Percentiles rank a stretch among this genome's conserved stretches.
Conservation (phyloP, 129 eudicot species). For the Flaveria robusta region DNA sequence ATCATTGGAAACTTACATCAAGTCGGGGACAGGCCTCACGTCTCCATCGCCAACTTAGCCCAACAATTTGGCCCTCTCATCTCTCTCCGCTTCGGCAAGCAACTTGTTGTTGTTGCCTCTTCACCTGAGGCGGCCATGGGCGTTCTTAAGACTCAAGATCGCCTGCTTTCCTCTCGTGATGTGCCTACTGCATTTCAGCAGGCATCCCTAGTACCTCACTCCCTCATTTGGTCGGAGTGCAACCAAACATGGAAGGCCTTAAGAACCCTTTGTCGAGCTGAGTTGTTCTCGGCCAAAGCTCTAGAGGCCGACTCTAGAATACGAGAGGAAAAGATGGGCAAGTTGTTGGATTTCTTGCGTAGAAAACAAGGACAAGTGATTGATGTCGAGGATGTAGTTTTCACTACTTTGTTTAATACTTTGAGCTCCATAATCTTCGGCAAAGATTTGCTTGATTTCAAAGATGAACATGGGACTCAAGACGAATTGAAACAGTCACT, state of each 20-base stretch:
- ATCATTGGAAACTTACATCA: conserved; percentile 12
- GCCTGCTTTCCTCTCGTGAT: neutral
- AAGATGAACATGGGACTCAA: neutral
- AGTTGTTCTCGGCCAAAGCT: neutral
- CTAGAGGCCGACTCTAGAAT: neutral
- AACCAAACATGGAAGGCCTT: neutral
- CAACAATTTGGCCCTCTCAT: neutral
- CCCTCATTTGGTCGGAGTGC: neutral
- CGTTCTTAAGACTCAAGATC: conserved; percentile 9
- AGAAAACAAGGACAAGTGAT: neutral
- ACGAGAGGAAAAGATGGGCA: neutral
- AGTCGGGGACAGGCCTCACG: neutral
- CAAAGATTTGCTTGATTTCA: neutral
- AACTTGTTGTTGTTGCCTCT: neutral
- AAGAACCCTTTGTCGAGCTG: conserved; percentile 8
- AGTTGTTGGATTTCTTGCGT: neutral
- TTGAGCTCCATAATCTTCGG: neutral
- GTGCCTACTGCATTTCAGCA: conserved; percentile 8
- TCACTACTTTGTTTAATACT: neutral
- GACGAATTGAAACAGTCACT: neutral
- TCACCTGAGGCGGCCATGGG: neutral
- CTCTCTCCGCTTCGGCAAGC: neutral
- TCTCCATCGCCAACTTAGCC: neutral
- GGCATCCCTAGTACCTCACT: neutral
- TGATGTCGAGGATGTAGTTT: neutral